Evolutionary conservation across 176 grass and related monocot species (phyloP).

Genomic region (Juncus effusus): DNA sequence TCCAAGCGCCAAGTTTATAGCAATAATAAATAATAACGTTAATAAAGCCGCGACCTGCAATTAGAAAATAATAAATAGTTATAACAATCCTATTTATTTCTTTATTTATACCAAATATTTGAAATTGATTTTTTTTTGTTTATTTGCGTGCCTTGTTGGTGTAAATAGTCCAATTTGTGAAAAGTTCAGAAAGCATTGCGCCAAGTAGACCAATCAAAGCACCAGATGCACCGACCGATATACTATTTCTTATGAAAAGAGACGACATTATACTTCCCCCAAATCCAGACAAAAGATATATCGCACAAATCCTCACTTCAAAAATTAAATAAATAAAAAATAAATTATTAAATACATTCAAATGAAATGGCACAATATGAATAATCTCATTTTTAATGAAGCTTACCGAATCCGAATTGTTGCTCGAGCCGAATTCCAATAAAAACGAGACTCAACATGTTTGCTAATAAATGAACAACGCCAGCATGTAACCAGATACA

Average conservation of each 20-base stretch:
- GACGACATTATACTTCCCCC: slow-evolving; percentile 78
- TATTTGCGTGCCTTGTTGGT: slow-evolving; percentile 61
- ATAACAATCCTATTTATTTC: neutral
- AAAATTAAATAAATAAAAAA: neutral
- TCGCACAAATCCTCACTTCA: slow-evolving; percentile 58
- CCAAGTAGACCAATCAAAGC: slow-evolving; percentile 91
- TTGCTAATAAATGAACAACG: slow-evolving; percentile 73
- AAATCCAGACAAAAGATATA: slow-evolving; percentile 79
- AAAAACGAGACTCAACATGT: slow-evolving; percentile 90
- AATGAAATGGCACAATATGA: neutral
- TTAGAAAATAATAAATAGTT: neutral
- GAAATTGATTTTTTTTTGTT: neutral
- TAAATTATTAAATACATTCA: slow-evolving; percentile 1
- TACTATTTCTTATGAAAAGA: slow-evolving; percentile 79
- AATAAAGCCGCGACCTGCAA: slow-evolving; percentile 60
- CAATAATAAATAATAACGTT: slow-evolving; percentile 67
- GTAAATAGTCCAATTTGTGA: slow-evolving; percentile 98
- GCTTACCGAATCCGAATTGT: slow-evolving; percentile 68
- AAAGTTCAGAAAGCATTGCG: slow-evolving; percentile 88
- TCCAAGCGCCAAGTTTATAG: slow-evolving; percentile 70
- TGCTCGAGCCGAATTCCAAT: slow-evolving; percentile 90
- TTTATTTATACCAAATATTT: neutral
- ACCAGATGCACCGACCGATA: slow-evolving; percentile 84
- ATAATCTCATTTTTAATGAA: slow-evolving; percentile 8
- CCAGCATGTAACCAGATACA: slow-evolving; percentile 99